Percentiles rank a stretch among this genome's conserved stretches.
phyloP scores from a whole-genome alignment of 345 rosid species.

The Garcia nutans region DNA sequence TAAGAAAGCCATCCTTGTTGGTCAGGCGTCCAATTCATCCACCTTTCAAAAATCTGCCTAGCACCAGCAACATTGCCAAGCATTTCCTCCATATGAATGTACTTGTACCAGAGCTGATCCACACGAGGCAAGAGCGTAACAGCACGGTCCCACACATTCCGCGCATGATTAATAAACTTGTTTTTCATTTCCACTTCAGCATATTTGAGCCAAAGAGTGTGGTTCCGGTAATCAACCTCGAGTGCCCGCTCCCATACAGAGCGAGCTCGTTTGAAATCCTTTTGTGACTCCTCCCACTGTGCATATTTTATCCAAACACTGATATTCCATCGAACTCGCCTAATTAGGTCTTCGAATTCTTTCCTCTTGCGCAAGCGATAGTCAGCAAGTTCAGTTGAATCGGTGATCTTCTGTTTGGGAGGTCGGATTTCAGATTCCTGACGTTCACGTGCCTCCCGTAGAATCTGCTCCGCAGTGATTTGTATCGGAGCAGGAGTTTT shows the following conservation, averaged over 20 bases:
- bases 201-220: conserved; percentile 83
- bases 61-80: conserved; percentile 79
- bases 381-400: conserved; percentile 65
- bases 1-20: conserved; percentile 81
- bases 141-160: conserved; percentile 90
- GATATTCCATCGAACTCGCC: conserved; percentile 71
- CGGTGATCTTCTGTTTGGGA: conserved; percentile 80
- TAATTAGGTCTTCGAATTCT: conserved; percentile 74
- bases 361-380: conserved; percentile 71
- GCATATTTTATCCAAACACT: conserved; percentile 87
- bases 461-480: conserved; percentile 86
- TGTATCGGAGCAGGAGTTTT: conserved; percentile 85
- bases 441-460: conserved; percentile 80
- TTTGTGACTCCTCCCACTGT: conserved; percentile 90
- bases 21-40: conserved; percentile 90
- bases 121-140: conserved; percentile 69
- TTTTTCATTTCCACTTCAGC: conserved; percentile 92
- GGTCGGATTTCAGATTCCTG: conserved; percentile 89
- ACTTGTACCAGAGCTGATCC: conserved; percentile 94
- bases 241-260: conserved; percentile 94
- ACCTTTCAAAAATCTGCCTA: conserved; percentile 70
- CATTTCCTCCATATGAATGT: conserved; percentile 91
- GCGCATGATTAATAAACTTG: conserved; percentile 70
- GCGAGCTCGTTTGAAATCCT: conserved; percentile 76
- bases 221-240: conserved; percentile 71